Conservation (phyloP, 2,329 filamentous ascomycete species). For the Pseudocercospora fuligena region DNA sequence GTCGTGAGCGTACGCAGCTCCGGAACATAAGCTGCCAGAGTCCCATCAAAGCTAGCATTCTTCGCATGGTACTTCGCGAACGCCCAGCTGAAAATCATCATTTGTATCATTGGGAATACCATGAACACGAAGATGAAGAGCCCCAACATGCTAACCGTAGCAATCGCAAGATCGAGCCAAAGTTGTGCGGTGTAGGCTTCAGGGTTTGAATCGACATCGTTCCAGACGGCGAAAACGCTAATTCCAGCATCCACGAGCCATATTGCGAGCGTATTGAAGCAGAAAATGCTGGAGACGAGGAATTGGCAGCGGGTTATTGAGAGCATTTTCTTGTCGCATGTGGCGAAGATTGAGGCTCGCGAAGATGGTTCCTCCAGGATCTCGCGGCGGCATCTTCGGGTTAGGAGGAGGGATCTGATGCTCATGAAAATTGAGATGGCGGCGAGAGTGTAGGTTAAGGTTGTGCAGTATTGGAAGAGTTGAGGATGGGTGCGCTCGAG, state of each 20-base stretch:
- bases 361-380: conserved; percentile 16
- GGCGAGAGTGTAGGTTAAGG: neutral
- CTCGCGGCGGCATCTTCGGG: conserved; percentile 11
- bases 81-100: conserved; percentile 16
- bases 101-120: conserved; percentile 30
- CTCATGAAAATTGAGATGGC: conserved; percentile 12
- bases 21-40: conserved; percentile 22
- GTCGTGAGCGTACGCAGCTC: conserved; percentile 26
- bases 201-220: conserved; percentile 22
- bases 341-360: conserved; percentile 14
- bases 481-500: neutral
- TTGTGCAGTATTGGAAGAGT: neutral
- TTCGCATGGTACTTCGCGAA: conserved; percentile 10
- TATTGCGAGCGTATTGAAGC: conserved; percentile 23
- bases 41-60: conserved; percentile 12
- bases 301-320: conserved; percentile 21
- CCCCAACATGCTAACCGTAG: conserved; percentile 18
- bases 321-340: conserved; percentile 13
- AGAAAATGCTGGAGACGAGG: conserved; percentile 21
- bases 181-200: conserved; percentile 17
- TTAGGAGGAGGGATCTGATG: conserved; percentile 11
- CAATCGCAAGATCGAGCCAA: conserved; percentile 22
- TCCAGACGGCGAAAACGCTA: conserved; percentile 17
- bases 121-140: conserved; percentile 27
- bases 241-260: conserved; percentile 28